These are phyloP conservation scores for Trapa incisa DNA, from an alignment of 345 rosid genomes.

Conservation along the genomic window DNA sequence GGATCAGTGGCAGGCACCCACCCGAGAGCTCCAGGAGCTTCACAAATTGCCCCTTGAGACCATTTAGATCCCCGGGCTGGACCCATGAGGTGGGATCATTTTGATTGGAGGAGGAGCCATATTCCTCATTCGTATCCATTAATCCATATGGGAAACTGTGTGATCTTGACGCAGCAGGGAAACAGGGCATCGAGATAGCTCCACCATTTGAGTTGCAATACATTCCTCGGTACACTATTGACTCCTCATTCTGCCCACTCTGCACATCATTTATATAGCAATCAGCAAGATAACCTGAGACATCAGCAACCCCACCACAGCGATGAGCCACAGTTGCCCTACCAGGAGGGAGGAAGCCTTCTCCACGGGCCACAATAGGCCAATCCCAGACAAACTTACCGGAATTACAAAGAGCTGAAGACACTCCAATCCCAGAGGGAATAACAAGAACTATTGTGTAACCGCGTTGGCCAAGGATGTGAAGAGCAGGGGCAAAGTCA, in stretches of 20 bases:
- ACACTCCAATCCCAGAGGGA: constrained; percentile 76
- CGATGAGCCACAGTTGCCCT: constrained; percentile 34
- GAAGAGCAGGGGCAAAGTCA: constrained; percentile 93
- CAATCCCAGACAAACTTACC: constrained; percentile 97
- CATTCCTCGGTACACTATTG: constrained; percentile 52
- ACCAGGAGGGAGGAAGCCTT: constrained; percentile 61
- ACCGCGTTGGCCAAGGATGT: constrained; percentile 91
- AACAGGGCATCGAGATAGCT: constrained; percentile 24
- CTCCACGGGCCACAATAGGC: constrained; percentile 91
- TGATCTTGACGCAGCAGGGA: constrained; percentile 29
- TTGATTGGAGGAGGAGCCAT: constrained; percentile 32
- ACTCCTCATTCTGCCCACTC: constrained; percentile 48
- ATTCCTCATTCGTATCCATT: constrained; percentile 32
- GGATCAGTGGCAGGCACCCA: constrained; percentile 65
- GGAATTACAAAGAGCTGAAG: constrained; percentile 78
- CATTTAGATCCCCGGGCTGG: constrained; percentile 82
- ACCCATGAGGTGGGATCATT: constrained; percentile 66
- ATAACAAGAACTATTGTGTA: constrained; percentile 72
- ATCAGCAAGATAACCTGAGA: constrained; percentile 39
- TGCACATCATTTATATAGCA: constrained; percentile 31
- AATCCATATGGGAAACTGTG: constrained; percentile 46
- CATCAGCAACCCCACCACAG: constrained; percentile 19
- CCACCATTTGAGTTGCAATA: constrained; percentile 32
- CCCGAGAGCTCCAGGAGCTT: constrained; percentile 79
- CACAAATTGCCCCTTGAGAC: constrained; percentile 63